phyloP scores from a whole-genome alignment of 179 eudicot genomes.

The Silene noctiflora region DNA sequence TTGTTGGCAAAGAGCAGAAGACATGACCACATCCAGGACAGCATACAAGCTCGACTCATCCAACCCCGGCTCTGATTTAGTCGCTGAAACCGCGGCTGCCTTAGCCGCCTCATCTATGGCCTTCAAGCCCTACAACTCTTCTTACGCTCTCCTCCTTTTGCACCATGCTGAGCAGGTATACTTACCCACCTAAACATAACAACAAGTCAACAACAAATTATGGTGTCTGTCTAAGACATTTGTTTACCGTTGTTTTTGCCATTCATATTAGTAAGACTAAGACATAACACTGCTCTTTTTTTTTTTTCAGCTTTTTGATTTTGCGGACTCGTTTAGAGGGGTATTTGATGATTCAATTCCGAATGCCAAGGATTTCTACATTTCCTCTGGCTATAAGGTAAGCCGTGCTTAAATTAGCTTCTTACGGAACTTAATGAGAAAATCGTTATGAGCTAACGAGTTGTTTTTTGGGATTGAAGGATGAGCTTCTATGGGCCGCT shows the following conservation, averaged over 20 bases:
- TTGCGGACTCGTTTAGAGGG: conserved; percentile 76
- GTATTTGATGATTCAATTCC: conserved; percentile 58
- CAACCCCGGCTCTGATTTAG: conserved; percentile 82
- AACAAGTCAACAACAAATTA: no score
- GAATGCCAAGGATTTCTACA: conserved; percentile 51
- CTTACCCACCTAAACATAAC: no score
- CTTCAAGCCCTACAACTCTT: conserved; percentile 63
- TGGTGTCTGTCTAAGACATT: no score
- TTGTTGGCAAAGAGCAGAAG: conserved; percentile 93
- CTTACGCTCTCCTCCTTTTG: conserved; percentile 55
- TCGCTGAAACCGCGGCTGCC: conserved; percentile 89
- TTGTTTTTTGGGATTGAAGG: conserved; percentile 33
- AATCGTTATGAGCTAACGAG: not conserved
- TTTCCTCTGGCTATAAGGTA: conserved; percentile 74
- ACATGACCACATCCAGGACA: conserved; percentile 80
- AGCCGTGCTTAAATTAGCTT: no score
- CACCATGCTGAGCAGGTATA: conserved; percentile 70
- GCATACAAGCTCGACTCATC: conserved; percentile 65
- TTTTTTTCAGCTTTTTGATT: conserved; percentile 69
- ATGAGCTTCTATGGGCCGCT: conserved; percentile 94
- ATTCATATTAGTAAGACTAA: no score
- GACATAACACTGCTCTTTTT: no score
- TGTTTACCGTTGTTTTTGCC: no score
- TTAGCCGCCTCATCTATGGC: conserved; percentile 77
- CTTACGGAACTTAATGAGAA: no score